phyloP scores from a whole-genome alignment of 2,329 filamentous ascomycete species.

The Rutstroemia sydowiana region DNA sequence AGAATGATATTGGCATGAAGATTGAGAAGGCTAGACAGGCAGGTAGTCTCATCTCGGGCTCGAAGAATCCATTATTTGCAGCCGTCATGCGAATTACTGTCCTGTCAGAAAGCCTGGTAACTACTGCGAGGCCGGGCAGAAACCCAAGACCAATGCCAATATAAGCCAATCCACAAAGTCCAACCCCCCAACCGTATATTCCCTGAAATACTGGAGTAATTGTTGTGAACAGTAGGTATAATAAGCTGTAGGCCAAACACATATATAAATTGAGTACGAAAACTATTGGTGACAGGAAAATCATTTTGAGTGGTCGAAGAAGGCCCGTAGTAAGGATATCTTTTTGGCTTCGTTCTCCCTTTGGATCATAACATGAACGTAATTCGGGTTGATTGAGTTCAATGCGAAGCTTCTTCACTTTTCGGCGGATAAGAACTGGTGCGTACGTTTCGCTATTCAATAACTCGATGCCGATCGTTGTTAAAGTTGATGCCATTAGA shows the following conservation, averaged over 20 bases:
- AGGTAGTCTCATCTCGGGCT: constrained; percentile 36
- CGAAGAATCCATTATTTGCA: constrained; percentile 30
- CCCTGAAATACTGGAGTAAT: constrained; percentile 41
- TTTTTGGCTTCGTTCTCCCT: neutral
- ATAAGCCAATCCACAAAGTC: constrained; percentile 37
- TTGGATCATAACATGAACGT: constrained; percentile 34
- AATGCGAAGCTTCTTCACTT: constrained; percentile 34
- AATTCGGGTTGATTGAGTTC: constrained; percentile 37
- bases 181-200: constrained; percentile 34
- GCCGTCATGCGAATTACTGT: constrained; percentile 38
- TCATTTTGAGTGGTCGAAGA: constrained; percentile 40
- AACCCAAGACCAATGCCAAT: constrained; percentile 36
- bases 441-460: constrained; percentile 40
- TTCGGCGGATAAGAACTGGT: constrained; percentile 41
- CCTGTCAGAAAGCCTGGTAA: constrained; percentile 36
- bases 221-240: constrained; percentile 45
- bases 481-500: constrained; percentile 36
- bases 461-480: constrained; percentile 30
- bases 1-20: constrained; percentile 37
- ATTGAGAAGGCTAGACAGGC: constrained; percentile 36
- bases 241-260: constrained; percentile 51
- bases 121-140: constrained; percentile 32
- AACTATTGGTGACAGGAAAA: constrained; percentile 31
- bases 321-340: constrained; percentile 10
- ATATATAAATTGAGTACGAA: constrained; percentile 67